These are phyloP conservation scores for Pleurotus cornucopiae DNA, from an alignment of 768 basidiomycete species.

Conservation along the genomic window DNA sequence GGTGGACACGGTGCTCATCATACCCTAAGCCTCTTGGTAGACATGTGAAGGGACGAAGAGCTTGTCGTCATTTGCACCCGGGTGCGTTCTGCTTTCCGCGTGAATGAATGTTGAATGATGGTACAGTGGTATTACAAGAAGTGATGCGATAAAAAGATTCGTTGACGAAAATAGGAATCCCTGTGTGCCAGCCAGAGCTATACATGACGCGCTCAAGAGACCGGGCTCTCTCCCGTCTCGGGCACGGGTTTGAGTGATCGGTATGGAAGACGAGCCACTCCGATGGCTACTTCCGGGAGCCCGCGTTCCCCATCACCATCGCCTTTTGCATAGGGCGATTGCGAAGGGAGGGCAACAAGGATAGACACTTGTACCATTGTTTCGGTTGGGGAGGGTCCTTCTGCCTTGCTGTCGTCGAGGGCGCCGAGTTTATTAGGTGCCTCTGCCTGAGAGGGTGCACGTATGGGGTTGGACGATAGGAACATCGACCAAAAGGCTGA, in stretches of 20 bases:
- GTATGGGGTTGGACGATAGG: not conserved
- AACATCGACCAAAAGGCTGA: not conserved
- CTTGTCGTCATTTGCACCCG: too few species aligned
- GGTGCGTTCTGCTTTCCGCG: too few species aligned
- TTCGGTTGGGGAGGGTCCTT: conserved; percentile 19
- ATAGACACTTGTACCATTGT: conserved; percentile 42
- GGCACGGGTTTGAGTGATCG: not conserved
- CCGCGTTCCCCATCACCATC: not conserved
- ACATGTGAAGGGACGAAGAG: too few species aligned
- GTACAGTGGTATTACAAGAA: too few species aligned
- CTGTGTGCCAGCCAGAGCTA: too few species aligned
- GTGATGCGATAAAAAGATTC: too few species aligned
- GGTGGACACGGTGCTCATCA: too few species aligned
- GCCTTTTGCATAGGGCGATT: conserved; percentile 9
- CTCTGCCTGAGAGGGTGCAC: conserved; percentile 1
- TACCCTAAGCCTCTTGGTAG: too few species aligned
- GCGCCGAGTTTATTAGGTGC: not conserved
- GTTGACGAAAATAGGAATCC: too few species aligned
- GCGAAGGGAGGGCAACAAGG: conserved; percentile 54
- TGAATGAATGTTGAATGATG: too few species aligned
- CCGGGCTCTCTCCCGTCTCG: too few species aligned
- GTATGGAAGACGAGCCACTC: not conserved
- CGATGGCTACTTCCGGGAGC: not conserved
- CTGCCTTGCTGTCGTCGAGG: not conserved
- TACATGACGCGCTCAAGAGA: too few species aligned